Base-by-base conservation (phyloP, 73 alveolate genomes). In the Paramecium bursaria region DNA sequence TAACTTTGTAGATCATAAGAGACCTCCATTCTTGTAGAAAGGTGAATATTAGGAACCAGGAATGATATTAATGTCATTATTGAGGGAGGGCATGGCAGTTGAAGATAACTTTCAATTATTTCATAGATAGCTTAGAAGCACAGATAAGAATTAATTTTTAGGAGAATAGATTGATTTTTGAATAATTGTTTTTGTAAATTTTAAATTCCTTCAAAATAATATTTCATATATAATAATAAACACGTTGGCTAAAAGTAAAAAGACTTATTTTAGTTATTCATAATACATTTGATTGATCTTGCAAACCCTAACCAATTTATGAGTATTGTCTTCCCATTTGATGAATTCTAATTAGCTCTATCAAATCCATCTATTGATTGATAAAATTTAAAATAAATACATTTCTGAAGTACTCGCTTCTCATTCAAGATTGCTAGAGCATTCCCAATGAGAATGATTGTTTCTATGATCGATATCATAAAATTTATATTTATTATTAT, bases 301-400 rank as follows among this genome's bases (percentile, higher is more conserved):
- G 82, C 82, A 67, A 67, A 3, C 82, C 33, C 44, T 39, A 67
- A 67, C 80, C 80, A 61, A 61, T 61, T 61, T 13, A 61, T 57
- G 6, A 67, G 19, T 3, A 67, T 67, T 35, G 44, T 42, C 44
- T 67, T 39, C 48, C 33, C 44, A 42, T 67, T 35, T 67, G 33
- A 67, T 30, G 46, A 67, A 1, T 57, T 35, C 4, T 35, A 67
- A 67, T 67, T 57, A 3, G 44, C 21, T 67, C 35, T 67, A 67
- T 31, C 82, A 4, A 31, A 67, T 30, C 82, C 82, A 67, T 67
- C 82, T 67, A 67, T 21, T 21, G 4, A n/a, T n/a, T n/a, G n/a
- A n/a, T n/a, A n/a, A n/a, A 67, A 25, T 3, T n/a, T 1, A 42
- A 21, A 67, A 25, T 21, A 1, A 67, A 39, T 67, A 67, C 57